Evolutionary conservation across 495 filamentous ascomycete species (phyloP), one percentile per base, ranked within the genome.

Genomic region (Trichoderma gamsii): DNA sequence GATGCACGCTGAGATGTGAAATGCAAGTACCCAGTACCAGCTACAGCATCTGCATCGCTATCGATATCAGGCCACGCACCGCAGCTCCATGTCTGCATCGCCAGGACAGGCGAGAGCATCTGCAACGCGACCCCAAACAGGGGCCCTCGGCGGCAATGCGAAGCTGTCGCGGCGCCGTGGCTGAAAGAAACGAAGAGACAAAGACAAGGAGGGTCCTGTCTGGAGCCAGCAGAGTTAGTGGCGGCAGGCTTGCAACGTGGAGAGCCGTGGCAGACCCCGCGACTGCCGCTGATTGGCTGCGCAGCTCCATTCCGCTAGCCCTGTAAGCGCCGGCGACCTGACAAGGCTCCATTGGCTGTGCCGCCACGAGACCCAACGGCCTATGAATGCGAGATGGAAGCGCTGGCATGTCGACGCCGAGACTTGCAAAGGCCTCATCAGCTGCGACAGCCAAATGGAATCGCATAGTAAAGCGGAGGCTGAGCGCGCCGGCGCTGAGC

Each of bases 71-170:
- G 35, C 35, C 35, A 38, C 8, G 43, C 43, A 18, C 12, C 12
- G 43, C 12, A 46, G 13, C 43, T 16, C 43, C 43, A 15, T 46
- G 43, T 4, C 49, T 11, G 21, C 8, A 52, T 8, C n/a, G 21
- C 7, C 44, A 52, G 49, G 35, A 38, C 3, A 0, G 8, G 35
- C 44, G 44, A 49, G 9, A 4, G 13, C 44, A 49, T 5, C 44
- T 16, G 11, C 49, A 61, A 29, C 8, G 11, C 23, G 25, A 11
- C 4, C 25, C 25, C 27, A 32, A 32, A 61, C 56, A 61, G 56
- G 56, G 56, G 56, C 56, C 44, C 44, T 49, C 56, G 56, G 56
- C 56, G 56, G 56, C 56, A 61, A 61, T 21, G 16, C 16, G 56
- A 52, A n/a, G 21, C 49, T n/a, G 8, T 21, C 49, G n/a, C 15